Evolutionary conservation across 148 eudicot species (phyloP), one percentile per base, ranked within the genome.

Genomic region (Nepenthes gracilis): DNA sequence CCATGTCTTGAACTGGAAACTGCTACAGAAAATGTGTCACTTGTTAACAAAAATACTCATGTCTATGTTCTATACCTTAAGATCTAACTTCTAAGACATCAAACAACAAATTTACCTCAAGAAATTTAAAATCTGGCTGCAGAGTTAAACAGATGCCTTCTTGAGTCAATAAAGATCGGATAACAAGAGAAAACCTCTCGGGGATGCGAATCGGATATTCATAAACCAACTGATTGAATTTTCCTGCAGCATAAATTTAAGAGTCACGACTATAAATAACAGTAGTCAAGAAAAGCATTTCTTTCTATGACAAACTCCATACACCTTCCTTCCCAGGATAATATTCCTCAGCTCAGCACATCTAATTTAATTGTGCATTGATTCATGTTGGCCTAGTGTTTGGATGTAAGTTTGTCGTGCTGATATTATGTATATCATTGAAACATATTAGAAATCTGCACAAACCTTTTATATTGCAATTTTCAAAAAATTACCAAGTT

Each of bases 151-250:
- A 93, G 45, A 93, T 93, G 64, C 98, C 98, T 78, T 93, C 98
- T 73, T 93, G 98, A 54, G 98, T 93, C 84, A 93, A 82, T 13
- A 93, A 72, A 75, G 98, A 86, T 49, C 98, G 90, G 70, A 93
- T 93, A 66, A 93, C 98, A 59, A 93, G 91, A 60, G 98, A 93
- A 79, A 93, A 93, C 76, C 98, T 86, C 77, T 88, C 98, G 4
- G 98, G 98, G 55, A 93, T 93, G 35, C 96, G 91, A 57, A 93
- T 93, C 6, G 98, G 98, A 77, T 93, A 93, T 62, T 93, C 86
- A 70, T 93, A 93, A 59, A 93, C 98, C 55, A 93, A 82, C 78
- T 93, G 98, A 72, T 93, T 93, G 65, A 93, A 93, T 75, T 93
- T 93, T 47, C 98, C 98, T 93, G 87, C 69, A 71, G 35, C 58